Base-by-base conservation (phyloP, 805 yeast species). In the Saccharomyces mikatae region DNA sequence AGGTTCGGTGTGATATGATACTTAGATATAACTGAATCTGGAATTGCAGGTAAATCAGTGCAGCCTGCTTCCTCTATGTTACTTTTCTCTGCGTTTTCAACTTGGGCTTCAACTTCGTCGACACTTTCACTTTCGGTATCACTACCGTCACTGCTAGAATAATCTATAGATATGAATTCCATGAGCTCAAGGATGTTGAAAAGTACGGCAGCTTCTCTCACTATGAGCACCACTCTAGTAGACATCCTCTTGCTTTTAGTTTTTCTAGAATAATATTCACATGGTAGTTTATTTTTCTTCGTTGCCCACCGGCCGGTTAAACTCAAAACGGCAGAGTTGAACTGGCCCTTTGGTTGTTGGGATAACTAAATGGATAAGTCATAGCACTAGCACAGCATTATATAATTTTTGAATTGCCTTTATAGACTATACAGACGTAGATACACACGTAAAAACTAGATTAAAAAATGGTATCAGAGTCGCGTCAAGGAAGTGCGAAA, bases 1-100 rank as follows among this genome's bases (percentile, higher is more conserved):
- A 55, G 49, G 41, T 54, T 60, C 1, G 70, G 70, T 36, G 55
- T 52, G 29, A 66, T 60, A 36, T 61, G 59, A 52, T 62, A 66
- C 46, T 64, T 68, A 32, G 62, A 61, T 11, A 60, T 32, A 6
- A 68, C 41, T 4, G 51, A 55, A 26, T 48, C 41, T 3, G 71
- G 63, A 4, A 67, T 31, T 9, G 47, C 53, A n/a, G 66, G 64
- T 27, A 62, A 47, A 21, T 31, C 11, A 11, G 54, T 11, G 24
- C 13, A 36, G 17, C 10, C 13, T 17, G 31, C 10, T 41, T 21
- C 24, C 31, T 31, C 11, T 17, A 17, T 50, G 28, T 26, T 28
- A 28, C 5, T 5, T n/a, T 29, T 44, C 30, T 30, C 10, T 9
- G 22, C 17, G 4, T 31, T 41, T 27, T 30, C 49, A 29, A 29